phyloP scores from a whole-genome alignment of 2,329 filamentous ascomycete genomes.

The Fusarium nygamai region DNA sequence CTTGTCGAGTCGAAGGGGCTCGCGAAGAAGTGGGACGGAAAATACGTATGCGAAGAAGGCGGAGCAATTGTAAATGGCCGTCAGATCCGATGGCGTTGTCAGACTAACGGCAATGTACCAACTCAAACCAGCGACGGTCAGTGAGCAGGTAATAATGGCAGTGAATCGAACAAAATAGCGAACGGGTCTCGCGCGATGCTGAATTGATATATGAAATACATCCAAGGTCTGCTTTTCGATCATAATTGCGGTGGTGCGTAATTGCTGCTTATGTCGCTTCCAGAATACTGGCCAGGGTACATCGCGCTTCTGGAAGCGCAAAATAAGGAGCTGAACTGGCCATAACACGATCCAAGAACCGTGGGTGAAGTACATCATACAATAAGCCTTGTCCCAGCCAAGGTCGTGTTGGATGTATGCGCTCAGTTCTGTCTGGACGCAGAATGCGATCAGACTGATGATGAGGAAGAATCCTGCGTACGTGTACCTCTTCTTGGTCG shows the following conservation, averaged over 20 bases:
- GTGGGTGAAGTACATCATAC: slow-evolving; percentile 98
- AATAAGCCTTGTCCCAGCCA: slow-evolving; percentile 98
- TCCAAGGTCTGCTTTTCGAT: slow-evolving; percentile 82
- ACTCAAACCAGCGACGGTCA: slow-evolving; percentile 89
- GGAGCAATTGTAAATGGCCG: slow-evolving; percentile 98
- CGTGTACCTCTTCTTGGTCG: slow-evolving; percentile 82
- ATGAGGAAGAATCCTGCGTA: slow-evolving; percentile 86
- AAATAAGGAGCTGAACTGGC: slow-evolving; percentile 82
- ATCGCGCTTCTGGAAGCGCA: slow-evolving; percentile 81
- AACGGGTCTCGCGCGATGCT: slow-evolving; percentile 53
- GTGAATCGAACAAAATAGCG: slow-evolving; percentile 84
- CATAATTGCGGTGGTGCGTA: slow-evolving; percentile 76
- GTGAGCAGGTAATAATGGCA: slow-evolving; percentile 81
- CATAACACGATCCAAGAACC: slow-evolving; percentile 92
- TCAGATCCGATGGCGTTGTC: slow-evolving; percentile 92
- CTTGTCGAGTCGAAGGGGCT: slow-evolving; percentile 86
- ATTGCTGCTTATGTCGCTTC: slow-evolving; percentile 66
- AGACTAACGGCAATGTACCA: slow-evolving; percentile 97
- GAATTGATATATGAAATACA: slow-evolving; percentile 58
- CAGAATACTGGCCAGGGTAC: slow-evolving; percentile 88
- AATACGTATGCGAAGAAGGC: slow-evolving; percentile 99
- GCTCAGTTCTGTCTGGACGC: slow-evolving; percentile 93
- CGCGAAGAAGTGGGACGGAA: slow-evolving; percentile 87
- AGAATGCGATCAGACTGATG: slow-evolving; percentile 86
- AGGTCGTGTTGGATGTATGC: slow-evolving; percentile 93